Evolutionary conservation across 306 rosid species (phyloP), one percentile per base, ranked within the genome.

Genomic region (Cucumis cinereus): DNA sequence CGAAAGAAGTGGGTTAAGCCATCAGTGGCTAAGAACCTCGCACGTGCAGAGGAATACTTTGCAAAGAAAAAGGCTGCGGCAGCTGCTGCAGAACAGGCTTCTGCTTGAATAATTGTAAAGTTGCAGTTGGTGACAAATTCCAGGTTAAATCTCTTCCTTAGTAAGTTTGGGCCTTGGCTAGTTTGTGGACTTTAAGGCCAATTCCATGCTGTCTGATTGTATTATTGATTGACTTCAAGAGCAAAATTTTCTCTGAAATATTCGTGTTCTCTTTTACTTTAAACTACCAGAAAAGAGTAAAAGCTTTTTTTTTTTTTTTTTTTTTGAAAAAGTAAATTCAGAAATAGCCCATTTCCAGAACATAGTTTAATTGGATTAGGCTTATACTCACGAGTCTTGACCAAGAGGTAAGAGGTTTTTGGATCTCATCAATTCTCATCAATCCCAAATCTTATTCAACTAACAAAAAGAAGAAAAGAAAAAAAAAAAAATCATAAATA

Each of bases 1-100:
- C 89, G 96, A 17, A 95, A 95, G 93, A 95, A 95, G 81, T 95
- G 98, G 99, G 92, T 94, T 26, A 92, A 94, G 80, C 93, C 97
- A 73, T 89, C 98, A 3, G 98, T 94, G 80, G 90, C 96, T 47
- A 94, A 92, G 79, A 94, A 92, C 85, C 82, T 86, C 24, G 99
- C 97, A 20, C 99, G 99, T 35, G 97, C 99, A 0, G 99, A 94
- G 0, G 97, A 94, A 80, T 92, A 92, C 87, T 94, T 92, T 17
- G 96, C 96, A 84, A 94, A 85, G 89, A 94, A 92, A 80, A 88
- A 88, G 30, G 96, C 91, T 17, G 87, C 94, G 0, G 84, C 88
- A 12, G 81, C 90, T 71, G 86, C 74, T 3, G 72, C 74, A 20
- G 92, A 89, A 26, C 75, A 86, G 36, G 77, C 83, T 69, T 77